Percentiles rank a stretch among this genome's conserved stretches.
Conservation (phyloP, 2,329 filamentous ascomycete species). For the Cladosporium sp. region DNA sequence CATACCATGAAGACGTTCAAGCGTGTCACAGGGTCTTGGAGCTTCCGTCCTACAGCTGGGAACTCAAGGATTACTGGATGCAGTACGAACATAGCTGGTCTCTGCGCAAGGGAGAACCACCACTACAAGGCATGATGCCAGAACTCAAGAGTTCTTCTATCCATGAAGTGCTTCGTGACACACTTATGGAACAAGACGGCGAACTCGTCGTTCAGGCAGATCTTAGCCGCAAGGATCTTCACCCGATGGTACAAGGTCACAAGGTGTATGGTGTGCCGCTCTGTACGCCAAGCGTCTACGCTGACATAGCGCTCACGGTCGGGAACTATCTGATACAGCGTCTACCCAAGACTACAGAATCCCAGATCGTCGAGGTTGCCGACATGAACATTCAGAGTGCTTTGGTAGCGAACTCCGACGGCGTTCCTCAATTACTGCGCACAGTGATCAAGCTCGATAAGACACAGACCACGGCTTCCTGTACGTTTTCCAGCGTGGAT, state of each 20-base stretch:
- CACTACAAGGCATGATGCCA: constrained; percentile 36
- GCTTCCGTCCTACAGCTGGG: constrained; percentile 67
- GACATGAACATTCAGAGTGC: constrained; percentile 70
- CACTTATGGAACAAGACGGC: constrained; percentile 60
- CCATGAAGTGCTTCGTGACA: constrained; percentile 63
- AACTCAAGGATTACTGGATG: constrained; percentile 72
- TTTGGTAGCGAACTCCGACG: constrained; percentile 59
- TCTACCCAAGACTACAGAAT: constrained; percentile 56
- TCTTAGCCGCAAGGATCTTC: constrained; percentile 63
- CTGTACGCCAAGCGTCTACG: constrained; percentile 64
- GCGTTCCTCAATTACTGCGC: constrained; percentile 56
- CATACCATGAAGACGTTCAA: constrained; percentile 66
- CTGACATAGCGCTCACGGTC: constrained; percentile 65
- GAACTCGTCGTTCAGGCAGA: constrained; percentile 66
- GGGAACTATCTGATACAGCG: constrained; percentile 68
- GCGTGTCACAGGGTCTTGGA: constrained; percentile 58
- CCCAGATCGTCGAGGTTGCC: constrained; percentile 63
- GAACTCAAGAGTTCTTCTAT: constrained; percentile 57
- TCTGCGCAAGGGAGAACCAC: constrained; percentile 65
- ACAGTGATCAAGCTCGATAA: constrained; percentile 61
- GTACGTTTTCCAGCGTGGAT: constrained; percentile 59
- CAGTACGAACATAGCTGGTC: constrained; percentile 72
- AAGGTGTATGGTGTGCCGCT: constrained; percentile 66
- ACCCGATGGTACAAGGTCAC: constrained; percentile 63
- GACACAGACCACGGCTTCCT: constrained; percentile 55